These are phyloP conservation scores for Noccaea bulbosa DNA, from an alignment of 345 rosid species.

Conservation along the genomic window DNA sequence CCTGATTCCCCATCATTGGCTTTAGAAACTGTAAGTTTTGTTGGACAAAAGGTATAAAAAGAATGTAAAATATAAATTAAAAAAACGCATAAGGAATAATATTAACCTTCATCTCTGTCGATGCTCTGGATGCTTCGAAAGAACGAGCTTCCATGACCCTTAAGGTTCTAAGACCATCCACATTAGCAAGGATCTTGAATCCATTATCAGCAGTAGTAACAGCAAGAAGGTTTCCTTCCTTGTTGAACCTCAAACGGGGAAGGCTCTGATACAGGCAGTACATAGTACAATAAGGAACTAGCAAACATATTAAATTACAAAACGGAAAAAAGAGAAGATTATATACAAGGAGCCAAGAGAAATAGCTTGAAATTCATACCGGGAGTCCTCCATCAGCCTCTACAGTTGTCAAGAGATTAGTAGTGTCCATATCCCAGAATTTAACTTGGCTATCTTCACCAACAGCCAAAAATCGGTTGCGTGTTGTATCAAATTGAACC, in stretches of 20 bases:
- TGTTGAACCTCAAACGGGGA: constrained; percentile 75
- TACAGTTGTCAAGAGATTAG: constrained; percentile 50
- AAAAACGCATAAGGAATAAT: constrained; percentile 2
- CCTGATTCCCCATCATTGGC: constrained; percentile 40
- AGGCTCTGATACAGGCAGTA: constrained; percentile 44
- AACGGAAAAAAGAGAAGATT: background rate
- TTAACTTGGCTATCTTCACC: constrained; percentile 70
- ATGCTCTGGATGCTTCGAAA: constrained; percentile 53
- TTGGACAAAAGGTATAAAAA: background rate
- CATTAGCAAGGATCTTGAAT: constrained; percentile 64
- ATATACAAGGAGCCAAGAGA: constrained; percentile 8
- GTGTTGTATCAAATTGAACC: constrained; percentile 72
- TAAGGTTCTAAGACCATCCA: constrained; percentile 59
- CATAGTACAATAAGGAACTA: constrained; percentile 23
- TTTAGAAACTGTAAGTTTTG: constrained; percentile 4
- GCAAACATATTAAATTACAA: constrained; percentile 19
- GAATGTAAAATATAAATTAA: background rate
- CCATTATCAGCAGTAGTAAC: constrained; percentile 70
- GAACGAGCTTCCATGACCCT: constrained; percentile 55
- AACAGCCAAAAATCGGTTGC: constrained; percentile 66
- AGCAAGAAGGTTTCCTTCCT: constrained; percentile 69
- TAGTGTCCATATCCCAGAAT: constrained; percentile 81
- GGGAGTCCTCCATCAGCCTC: constrained; percentile 79
- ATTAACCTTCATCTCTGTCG: constrained; percentile 41
- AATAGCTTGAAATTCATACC: constrained; percentile 42